A percentile compares a stretch with the other conserved stretches of the same genome.
These are phyloP conservation scores for Butyriboletus loyo DNA, from an alignment of 768 basidiomycete genomes.

Conservation along the genomic window DNA sequence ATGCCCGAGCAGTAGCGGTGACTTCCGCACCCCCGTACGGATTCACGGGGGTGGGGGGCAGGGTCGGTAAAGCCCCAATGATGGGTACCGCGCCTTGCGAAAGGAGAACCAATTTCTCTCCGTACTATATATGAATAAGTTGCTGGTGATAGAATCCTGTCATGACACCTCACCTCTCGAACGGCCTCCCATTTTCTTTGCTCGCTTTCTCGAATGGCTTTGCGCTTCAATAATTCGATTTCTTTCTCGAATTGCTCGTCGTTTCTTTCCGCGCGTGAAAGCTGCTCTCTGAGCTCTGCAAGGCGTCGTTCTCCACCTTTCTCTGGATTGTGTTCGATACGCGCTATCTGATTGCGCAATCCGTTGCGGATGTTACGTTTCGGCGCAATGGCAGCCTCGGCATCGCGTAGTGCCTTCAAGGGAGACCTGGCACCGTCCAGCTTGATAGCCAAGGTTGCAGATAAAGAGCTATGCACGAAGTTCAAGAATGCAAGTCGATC, in stretches of 20 bases:
- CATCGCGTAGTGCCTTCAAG: constrained; percentile 69
- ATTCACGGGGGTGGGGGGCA: constrained; percentile 55
- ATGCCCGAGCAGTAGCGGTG: constrained; percentile 69
- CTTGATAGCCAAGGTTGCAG: constrained; percentile 55
- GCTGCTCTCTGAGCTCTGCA: constrained; percentile 65
- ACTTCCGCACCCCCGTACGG: constrained; percentile 62
- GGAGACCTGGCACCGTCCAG: constrained; percentile 63
- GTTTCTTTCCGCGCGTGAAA: constrained; percentile 60
- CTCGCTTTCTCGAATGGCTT: constrained; percentile 74
- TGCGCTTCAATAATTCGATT: constrained; percentile 68
- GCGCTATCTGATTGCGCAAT: constrained; percentile 57
- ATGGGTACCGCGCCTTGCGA: constrained; percentile 69
- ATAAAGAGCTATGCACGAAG: constrained; percentile 69
- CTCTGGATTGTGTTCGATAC: constrained; percentile 65
- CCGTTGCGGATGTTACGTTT: constrained; percentile 58
- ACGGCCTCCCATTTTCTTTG: constrained; percentile 76
- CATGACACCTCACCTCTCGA: constrained; percentile 54
- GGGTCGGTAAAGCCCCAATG: constrained; percentile 55
- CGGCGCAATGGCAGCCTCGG: constrained; percentile 59
- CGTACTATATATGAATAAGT: constrained; percentile 49
- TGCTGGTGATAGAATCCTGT: neutral
- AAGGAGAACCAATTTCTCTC: constrained; percentile 73
- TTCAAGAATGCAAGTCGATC: constrained; percentile 82
- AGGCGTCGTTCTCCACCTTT: constrained; percentile 65
- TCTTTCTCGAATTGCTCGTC: constrained; percentile 69